Conservation (phyloP, 139 green algal genomes). For the Spirogloea muscicola region DNA sequence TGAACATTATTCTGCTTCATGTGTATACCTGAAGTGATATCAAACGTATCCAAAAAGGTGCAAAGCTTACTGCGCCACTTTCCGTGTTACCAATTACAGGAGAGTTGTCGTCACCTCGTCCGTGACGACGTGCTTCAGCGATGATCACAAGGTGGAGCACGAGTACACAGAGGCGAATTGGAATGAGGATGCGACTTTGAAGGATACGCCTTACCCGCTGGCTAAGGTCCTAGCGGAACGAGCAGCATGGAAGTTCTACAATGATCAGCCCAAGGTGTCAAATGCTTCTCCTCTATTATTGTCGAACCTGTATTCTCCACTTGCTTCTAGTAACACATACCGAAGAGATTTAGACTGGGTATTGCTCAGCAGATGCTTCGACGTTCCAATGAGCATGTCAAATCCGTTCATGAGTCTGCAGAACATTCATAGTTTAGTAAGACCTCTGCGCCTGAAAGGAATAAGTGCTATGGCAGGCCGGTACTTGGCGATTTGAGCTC, state of each 20-base stretch:
- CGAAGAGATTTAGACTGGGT: no score
- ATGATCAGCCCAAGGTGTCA: no score
- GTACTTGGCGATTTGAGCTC: constrained; percentile 64
- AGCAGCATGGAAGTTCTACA: constrained; percentile 61
- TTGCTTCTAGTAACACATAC: no score
- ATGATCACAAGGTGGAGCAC: not conserved
- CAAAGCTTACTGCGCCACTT: not conserved
- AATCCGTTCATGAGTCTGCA: no score
- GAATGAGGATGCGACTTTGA: constrained; percentile 60
- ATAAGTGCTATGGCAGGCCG: no score
- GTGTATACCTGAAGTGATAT: no score
- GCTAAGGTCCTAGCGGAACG: constrained; percentile 70
- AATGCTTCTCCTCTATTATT: no score
- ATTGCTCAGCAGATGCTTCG: no score
- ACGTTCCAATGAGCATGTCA: no score
- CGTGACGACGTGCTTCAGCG: not conserved
- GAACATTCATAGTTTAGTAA: no score
- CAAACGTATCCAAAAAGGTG: not conserved
- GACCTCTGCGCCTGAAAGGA: no score
- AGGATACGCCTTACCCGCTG: constrained; percentile 67
- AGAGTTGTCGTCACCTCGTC: constrained; percentile 9
- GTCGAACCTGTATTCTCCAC: no score
- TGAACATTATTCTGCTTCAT: not conserved
- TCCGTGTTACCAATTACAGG: constrained; percentile 3
- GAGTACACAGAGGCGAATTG: constrained; percentile 65